Evolutionary conservation across 495 filamentous ascomycete genomes (phyloP).

Genomic region (Eremomyces bilateralis): DNA sequence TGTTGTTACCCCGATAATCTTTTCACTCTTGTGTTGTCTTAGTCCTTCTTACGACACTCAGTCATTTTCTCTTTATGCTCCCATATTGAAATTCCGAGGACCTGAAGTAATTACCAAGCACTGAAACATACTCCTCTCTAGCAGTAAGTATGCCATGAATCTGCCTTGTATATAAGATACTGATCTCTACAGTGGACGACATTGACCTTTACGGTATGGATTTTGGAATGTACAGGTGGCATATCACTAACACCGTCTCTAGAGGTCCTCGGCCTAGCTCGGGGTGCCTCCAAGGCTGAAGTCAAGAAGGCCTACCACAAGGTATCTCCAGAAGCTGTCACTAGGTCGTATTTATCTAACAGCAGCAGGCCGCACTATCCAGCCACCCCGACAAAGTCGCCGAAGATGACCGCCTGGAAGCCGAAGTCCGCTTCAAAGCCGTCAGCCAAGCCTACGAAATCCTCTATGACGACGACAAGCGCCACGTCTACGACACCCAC

Average conservation of each 20-base stretch:
- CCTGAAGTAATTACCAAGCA: too few species aligned
- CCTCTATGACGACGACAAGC: conserved; percentile 85
- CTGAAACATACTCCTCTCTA: too few species aligned
- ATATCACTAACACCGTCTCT: conserved; percentile 7
- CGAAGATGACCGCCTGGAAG: conserved; percentile 58
- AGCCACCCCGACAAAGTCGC: conserved; percentile 93
- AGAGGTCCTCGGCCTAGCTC: conserved; percentile 61
- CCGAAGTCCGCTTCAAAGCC: conserved; percentile 77
- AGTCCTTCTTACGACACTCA: too few species aligned
- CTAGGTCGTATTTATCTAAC: background rate
- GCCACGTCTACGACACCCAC: conserved; percentile 74
- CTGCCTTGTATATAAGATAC: too few species aligned
- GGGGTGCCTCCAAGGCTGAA: conserved; percentile 50
- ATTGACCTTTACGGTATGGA: conserved; percentile 44
- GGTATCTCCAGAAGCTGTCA: conserved; percentile 24
- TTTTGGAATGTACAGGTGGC: conserved; percentile 8
- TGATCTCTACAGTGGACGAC: too few species aligned
- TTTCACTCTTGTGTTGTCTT: too few species aligned
- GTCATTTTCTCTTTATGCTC: too few species aligned
- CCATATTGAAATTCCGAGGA: too few species aligned
- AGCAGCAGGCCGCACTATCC: conserved; percentile 51
- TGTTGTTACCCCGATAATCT: too few species aligned
- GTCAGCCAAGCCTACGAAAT: conserved; percentile 93
- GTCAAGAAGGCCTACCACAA: conserved; percentile 97
- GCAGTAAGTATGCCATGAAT: too few species aligned